A percentile compares a stretch with the other conserved stretches of the same genome.
phyloP scores from a whole-genome alignment of 441 rosid genomes.

The Eutrema salsugineum region DNA sequence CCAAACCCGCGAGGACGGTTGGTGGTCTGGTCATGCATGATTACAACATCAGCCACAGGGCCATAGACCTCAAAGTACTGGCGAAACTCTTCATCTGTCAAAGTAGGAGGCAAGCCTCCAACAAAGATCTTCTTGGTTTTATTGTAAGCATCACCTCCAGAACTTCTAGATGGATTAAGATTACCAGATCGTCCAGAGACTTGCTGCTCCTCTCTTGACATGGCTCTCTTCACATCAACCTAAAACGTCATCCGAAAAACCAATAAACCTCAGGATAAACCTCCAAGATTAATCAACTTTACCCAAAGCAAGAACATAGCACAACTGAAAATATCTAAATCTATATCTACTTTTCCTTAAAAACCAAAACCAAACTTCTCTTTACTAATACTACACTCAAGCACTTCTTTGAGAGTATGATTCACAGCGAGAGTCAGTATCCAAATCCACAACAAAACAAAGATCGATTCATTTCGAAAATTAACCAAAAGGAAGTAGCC shows the following conservation, averaged over 20 bases:
- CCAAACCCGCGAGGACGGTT: conserved; percentile 98
- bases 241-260: conserved; percentile 29
- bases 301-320: neutral
- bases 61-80: conserved; percentile 85
- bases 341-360: neutral
- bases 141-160: conserved; percentile 50
- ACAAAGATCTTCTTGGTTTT: conserved; percentile 91
- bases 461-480: too few species aligned
- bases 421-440: neutral
- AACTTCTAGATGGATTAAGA: conserved; percentile 47
- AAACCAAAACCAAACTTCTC: neutral
- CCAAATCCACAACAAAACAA: too few species aligned
- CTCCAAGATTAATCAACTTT: neutral
- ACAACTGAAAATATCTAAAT: neutral
- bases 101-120: conserved; percentile 92
- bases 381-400: neutral
- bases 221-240: conserved; percentile 95
- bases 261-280: neutral
- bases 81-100: conserved; percentile 86
- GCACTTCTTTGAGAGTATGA: neutral
- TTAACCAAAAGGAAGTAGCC: too few species aligned
- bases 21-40: conserved; percentile 92
- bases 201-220: conserved; percentile 96
- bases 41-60: conserved; percentile 78
- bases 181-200: conserved; percentile 57